Evolutionary conservation across 2,329 filamentous ascomycete species (phyloP).

Genomic region (Aspergillus terreus): DNA sequence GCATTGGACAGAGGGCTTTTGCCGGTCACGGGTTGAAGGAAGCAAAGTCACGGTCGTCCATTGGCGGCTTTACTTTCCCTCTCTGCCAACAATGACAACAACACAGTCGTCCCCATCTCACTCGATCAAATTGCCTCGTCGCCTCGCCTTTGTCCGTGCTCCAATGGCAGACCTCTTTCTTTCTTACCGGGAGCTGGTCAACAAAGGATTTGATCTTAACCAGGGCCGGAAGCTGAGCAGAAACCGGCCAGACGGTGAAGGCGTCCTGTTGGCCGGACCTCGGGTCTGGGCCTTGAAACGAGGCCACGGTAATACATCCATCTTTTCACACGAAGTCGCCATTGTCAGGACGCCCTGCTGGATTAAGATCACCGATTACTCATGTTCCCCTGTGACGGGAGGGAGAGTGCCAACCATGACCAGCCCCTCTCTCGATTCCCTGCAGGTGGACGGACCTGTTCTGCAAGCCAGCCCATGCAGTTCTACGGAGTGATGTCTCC

Average conservation of each 20-base stretch:
- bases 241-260: too few species aligned
- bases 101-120: too few species aligned
- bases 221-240: too few species aligned
- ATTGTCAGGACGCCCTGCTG: background rate
- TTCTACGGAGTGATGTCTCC: constrained; percentile 4
- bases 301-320: background rate
- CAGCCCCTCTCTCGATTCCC: constrained; percentile 4
- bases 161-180: background rate
- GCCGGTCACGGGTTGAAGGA: background rate
- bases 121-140: background rate
- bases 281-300: background rate
- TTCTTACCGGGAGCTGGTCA: background rate
- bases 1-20: background rate
- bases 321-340: background rate
- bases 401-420: background rate
- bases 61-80: background rate
- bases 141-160: background rate
- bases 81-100: background rate
- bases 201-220: background rate
- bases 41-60: constrained; percentile 6
- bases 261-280: background rate
- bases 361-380: background rate
- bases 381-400: background rate
- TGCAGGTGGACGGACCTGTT: constrained; percentile 15
- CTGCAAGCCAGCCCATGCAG: constrained; percentile 7